These are phyloP conservation scores for Coemansia sp. DNA, from an alignment of 192 early-diverging fungal genomes.

Conservation along the genomic window DNA sequence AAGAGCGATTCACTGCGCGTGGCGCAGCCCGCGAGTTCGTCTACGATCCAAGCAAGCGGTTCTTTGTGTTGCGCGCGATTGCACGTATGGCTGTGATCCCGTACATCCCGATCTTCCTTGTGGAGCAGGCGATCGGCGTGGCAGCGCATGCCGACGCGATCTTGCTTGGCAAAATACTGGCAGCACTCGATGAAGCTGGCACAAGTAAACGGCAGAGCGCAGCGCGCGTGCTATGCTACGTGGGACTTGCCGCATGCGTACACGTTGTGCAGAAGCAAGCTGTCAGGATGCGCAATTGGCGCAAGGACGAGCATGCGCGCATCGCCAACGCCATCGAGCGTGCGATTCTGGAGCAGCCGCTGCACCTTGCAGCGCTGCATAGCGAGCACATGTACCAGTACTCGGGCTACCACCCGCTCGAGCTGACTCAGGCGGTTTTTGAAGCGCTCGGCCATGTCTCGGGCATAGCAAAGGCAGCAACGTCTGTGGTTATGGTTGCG, in stretches of 20 bases:
- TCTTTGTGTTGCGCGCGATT: constrained; percentile 26
- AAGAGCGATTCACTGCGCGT: background rate
- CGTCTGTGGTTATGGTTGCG: background rate
- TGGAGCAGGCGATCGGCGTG: constrained; percentile 6
- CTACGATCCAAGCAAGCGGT: constrained; percentile 11
- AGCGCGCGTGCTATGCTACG: background rate
- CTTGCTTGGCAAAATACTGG: constrained; percentile 1
- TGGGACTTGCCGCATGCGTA: background rate
- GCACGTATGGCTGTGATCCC: constrained; percentile 8
- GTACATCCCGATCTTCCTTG: constrained; percentile 13
- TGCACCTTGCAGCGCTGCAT: constrained; percentile 1
- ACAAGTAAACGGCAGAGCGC: background rate
- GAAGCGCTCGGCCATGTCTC: constrained; percentile 10
- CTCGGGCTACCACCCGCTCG: background rate
- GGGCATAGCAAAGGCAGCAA: background rate
- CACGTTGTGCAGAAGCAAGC: background rate
- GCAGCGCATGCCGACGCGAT: background rate
- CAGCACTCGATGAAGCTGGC: background rate
- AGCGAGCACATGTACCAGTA: constrained; percentile 7
- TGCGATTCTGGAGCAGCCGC: constrained; percentile 7
- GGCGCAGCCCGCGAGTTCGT: background rate
- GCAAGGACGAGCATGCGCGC: constrained; percentile 3
- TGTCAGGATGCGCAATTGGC: constrained; percentile 10
- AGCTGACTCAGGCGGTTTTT: constrained; percentile 11
- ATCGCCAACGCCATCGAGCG: constrained; percentile 16